Evolutionary conservation across 257 asterid species (phyloP), one percentile per base, ranked within the genome.

Genomic region (Hygrophila difformis): DNA sequence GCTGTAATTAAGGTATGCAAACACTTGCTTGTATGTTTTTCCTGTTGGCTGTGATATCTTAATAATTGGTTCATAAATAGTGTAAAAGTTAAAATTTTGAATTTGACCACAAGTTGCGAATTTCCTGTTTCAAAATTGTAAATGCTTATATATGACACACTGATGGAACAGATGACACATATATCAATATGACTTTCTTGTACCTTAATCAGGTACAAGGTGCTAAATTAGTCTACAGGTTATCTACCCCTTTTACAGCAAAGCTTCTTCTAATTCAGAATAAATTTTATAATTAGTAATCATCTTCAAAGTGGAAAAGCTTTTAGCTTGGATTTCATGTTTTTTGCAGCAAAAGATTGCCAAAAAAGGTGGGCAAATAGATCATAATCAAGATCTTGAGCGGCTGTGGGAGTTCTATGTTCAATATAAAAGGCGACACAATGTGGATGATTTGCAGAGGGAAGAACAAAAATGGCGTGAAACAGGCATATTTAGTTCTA

Each of bases 401-500:
- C 71, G 70, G 22, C 64, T 89, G 56, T 89, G 98, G 96, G 84
- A 89, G 17, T 89, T 85, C 64, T 89, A 89, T 63, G 75, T 77
- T 45, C 85, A 78, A 53, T 89, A 82, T 63, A 89, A 89, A 62
- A 76, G 78, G 69, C 82, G 78, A 26, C 79, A 89, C 65, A 74
- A 66, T 73, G 84, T 89, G 61, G 98, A 89, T 19, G 98, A 85
- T 66, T 71, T 89, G 56, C 88, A 68, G 65, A 76, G 71, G 57
- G 93, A 85, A 71, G 98, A 85, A 69, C 75, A 79, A 59, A 71
- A 55, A 57, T 86, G 80, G 94, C 94, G 94, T 49, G 96, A 89
- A 74, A 64, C 93, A 55, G 92, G 96, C 62, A 66, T 74, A 44
- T 81, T 62, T 65, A 77, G 75, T 74, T 31, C 92, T 56, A 74